Conservation (phyloP, 2,329 filamentous ascomycete species). For the Diaporthe longicolla region DNA sequence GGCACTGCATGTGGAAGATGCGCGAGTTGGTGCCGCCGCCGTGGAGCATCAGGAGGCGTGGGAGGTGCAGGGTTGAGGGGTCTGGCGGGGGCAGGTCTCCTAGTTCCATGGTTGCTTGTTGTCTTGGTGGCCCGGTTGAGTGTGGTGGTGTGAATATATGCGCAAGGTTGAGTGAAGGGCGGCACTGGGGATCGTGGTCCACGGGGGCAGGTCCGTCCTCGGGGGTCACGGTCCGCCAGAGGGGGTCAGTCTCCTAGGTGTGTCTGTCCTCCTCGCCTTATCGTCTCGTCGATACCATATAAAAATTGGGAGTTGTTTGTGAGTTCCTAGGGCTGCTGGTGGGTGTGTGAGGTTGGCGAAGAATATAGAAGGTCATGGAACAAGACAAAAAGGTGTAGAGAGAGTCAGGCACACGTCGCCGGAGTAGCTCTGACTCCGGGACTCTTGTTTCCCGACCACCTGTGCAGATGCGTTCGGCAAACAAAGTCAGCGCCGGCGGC, state of each 20-base stretch:
- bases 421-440: constrained; percentile 28
- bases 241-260: neutral
- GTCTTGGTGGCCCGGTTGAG: neutral
- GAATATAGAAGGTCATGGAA: constrained; percentile 1
- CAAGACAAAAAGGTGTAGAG: neutral
- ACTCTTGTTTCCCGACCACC: neutral
- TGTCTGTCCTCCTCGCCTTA: neutral
- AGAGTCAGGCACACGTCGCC: constrained; percentile 20
- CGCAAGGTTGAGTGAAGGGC: neutral
- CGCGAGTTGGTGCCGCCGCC: constrained; percentile 81
- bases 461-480: constrained; percentile 1
- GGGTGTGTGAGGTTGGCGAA: neutral
- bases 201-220: neutral
- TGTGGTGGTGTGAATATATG: neutral
- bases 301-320: no score
- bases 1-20: constrained; percentile 79
- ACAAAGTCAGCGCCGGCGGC: constrained; percentile 1
- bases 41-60: constrained; percentile 85
- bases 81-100: constrained; percentile 62
- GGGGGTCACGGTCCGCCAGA: neutral
- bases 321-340: neutral
- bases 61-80: constrained; percentile 53
- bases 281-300: neutral
- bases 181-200: neutral
- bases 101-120: constrained; percentile 24